phyloP scores from a whole-genome alignment of 768 basidiomycete genomes.

The Phylloporus sp. region DNA sequence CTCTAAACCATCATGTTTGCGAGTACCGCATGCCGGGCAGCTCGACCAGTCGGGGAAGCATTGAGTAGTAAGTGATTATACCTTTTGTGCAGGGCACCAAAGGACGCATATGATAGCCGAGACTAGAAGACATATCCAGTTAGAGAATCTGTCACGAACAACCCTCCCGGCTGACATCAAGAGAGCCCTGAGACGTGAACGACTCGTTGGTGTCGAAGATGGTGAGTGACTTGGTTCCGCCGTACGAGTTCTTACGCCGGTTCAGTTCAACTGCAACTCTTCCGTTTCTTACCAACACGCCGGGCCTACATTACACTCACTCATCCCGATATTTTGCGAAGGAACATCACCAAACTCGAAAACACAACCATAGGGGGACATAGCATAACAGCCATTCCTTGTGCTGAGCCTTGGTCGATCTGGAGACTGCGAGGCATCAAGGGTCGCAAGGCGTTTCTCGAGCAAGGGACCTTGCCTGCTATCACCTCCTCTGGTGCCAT shows the following conservation, averaged over 20 bases:
- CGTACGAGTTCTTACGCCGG: conserved; percentile 7
- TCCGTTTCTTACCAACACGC: conserved; percentile 56
- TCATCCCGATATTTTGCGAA: conserved; percentile 40
- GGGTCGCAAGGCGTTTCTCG: conserved; percentile 38
- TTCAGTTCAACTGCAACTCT: conserved; percentile 57
- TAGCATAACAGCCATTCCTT: conserved; percentile 35
- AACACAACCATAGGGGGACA: conserved; percentile 46
- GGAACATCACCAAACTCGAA: conserved; percentile 41
- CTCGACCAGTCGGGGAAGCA: conserved; percentile 4
- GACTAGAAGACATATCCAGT: conserved; percentile 39
- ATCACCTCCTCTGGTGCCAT: conserved; percentile 52
- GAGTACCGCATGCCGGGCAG: conserved; percentile 21
- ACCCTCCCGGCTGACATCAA: conserved; percentile 55
- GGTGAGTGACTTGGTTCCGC: conserved; percentile 14
- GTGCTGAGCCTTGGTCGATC: conserved; percentile 21
- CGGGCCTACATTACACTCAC: conserved; percentile 55
- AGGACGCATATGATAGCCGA: conserved; percentile 14
- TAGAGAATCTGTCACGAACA: conserved; percentile 49
- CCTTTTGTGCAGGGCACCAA: not conserved
- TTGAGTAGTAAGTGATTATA: conserved; percentile 13
- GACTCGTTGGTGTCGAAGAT: conserved; percentile 45
- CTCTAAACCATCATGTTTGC: conserved; percentile 15
- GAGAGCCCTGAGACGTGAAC: conserved; percentile 38
- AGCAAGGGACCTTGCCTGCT: conserved; percentile 34
- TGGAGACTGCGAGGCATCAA: conserved; percentile 35